Conservation (phyloP, 768 basidiomycete species). For the Termitomyces sp. region DNA sequence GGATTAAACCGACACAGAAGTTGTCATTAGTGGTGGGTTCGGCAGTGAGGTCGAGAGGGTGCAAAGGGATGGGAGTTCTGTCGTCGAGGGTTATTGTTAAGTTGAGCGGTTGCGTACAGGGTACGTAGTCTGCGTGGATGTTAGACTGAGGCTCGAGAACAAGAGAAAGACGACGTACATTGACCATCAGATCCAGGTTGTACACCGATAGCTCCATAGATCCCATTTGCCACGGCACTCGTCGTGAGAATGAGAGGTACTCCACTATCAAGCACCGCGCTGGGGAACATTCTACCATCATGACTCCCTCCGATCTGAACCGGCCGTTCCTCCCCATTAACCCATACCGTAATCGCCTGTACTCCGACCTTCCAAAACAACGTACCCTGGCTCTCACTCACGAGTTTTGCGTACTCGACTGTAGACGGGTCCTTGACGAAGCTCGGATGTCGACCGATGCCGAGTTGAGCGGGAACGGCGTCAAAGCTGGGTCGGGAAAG, state of each 20-base stretch:
- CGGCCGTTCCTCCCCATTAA: conserved; percentile 35
- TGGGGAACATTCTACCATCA: conserved; percentile 44
- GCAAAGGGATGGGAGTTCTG: conserved; percentile 54
- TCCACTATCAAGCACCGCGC: conserved; percentile 73
- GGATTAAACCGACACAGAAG: conserved; percentile 66
- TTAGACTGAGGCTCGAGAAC: background rate
- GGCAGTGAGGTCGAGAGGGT: conserved; percentile 71
- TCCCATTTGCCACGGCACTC: conserved; percentile 59
- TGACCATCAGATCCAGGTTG: conserved; percentile 55
- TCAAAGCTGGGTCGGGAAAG: conserved; percentile 66
- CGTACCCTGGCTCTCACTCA: conserved; percentile 29
- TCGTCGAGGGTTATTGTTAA: conserved; percentile 63
- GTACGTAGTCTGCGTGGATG: conserved; percentile 58
- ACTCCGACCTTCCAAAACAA: conserved; percentile 65
- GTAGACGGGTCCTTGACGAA: conserved; percentile 51
- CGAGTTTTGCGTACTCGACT: conserved; percentile 47
- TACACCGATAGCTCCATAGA: conserved; percentile 74
- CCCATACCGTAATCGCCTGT: conserved; percentile 58
- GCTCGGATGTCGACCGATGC: conserved; percentile 66
- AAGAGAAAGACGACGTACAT: conserved; percentile 41
- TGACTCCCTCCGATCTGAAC: conserved; percentile 39
- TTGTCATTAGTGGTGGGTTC: conserved; percentile 40
- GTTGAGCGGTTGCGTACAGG: conserved; percentile 63
- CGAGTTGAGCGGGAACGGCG: conserved; percentile 54
- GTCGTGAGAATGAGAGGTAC: conserved; percentile 66